Base-by-base conservation (phyloP, 129 eudicot genomes). In the Gnaphalium uliginosum region DNA sequence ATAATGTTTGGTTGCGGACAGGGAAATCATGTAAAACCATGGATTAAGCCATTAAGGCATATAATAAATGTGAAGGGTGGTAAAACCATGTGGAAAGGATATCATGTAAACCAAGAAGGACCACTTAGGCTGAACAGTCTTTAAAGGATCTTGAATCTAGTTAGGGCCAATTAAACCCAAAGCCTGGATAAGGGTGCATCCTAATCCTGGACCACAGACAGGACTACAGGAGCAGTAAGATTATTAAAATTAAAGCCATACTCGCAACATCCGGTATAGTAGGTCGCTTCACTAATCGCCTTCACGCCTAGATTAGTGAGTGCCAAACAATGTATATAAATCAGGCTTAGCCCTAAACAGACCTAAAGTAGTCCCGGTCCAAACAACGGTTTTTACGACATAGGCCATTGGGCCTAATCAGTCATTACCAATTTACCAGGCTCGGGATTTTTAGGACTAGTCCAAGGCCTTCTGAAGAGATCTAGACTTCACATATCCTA, bases 21-120 rank as follows among this genome's bases (percentile, higher is more conserved):
- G 46, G 41, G 27, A 71, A 50, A 79, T 78, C 72, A 71, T 60
- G 26, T 71, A 37, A 24, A 58, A 32, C 65, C 76, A 54, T 21
- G 53, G 17, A 39, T 17, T 17, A 17, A 5, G 69, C 5, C 22
- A 39, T 17, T 17, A 17, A 5, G 69, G 13, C 22, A 25, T 26
- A 24, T 61, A 61, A 24, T 61, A 26, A 23, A 60, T 60, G 66
- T 26, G n/a, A 37, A 25, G 35, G 67, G 35, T 4, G 37, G 67
- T 22, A 23, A 58, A 58, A 58, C 64, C 64, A 58, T 58, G 26
- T 58, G 30, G 10, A 23, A 57, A 22, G 64, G 17, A 58, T 46
- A 58, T 58, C 29, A 58, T 58, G 29, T 58, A 14, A 59, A 59
- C 66, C 6, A 59, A 10, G 4, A 23, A 1, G 66, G 66, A 59